phyloP scores from a whole-genome alignment of 805 yeast species.

The Candida verbasci region DNA sequence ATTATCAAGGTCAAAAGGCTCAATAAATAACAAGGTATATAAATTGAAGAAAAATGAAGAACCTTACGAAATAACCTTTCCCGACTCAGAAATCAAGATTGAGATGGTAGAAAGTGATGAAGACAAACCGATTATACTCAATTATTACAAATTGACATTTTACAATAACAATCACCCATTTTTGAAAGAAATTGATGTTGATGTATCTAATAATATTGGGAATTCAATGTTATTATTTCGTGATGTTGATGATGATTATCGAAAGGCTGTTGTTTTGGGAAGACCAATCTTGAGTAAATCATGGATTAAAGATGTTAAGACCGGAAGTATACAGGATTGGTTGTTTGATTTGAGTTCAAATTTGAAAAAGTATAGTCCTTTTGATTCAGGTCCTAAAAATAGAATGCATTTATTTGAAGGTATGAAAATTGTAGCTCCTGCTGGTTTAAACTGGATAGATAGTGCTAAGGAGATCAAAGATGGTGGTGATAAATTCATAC shows the following conservation, averaged over 20 bases:
- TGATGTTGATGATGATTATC: slow-evolving; percentile 12
- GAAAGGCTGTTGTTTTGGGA: slow-evolving; percentile 23
- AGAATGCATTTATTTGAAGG: slow-evolving; percentile 15
- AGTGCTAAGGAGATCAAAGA: not conserved
- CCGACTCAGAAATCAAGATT: slow-evolving; percentile 8
- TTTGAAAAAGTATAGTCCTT: slow-evolving; percentile 13
- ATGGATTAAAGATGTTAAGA: slow-evolving; percentile 19
- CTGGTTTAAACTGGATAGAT: slow-evolving; percentile 2
- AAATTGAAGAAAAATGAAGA: slow-evolving; percentile 14
- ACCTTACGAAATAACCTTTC: slow-evolving; percentile 3
- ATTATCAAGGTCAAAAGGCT: slow-evolving; percentile 26
- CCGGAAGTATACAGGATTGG: slow-evolving; percentile 18
- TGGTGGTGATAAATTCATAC: slow-evolving; percentile 2
- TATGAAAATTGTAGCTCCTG: slow-evolving; percentile 8
- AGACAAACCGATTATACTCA: slow-evolving; percentile 12
- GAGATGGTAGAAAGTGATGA: slow-evolving; percentile 6
- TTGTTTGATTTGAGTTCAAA: slow-evolving; percentile 14
- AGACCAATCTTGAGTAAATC: slow-evolving; percentile 21
- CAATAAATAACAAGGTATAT: slow-evolving; percentile 21
- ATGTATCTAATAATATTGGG: slow-evolving; percentile 10
- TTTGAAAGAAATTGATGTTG: slow-evolving; percentile 6
- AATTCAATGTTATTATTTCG: slow-evolving; percentile 20
- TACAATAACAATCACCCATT: not conserved
- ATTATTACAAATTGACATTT: slow-evolving; percentile 19
- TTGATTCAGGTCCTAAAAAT: slow-evolving; percentile 9